Percentiles rank a stretch among this genome's conserved stretches.
Conservation (phyloP, 2,329 filamentous ascomycete species). For the Drechslerella coelobrocha region DNA sequence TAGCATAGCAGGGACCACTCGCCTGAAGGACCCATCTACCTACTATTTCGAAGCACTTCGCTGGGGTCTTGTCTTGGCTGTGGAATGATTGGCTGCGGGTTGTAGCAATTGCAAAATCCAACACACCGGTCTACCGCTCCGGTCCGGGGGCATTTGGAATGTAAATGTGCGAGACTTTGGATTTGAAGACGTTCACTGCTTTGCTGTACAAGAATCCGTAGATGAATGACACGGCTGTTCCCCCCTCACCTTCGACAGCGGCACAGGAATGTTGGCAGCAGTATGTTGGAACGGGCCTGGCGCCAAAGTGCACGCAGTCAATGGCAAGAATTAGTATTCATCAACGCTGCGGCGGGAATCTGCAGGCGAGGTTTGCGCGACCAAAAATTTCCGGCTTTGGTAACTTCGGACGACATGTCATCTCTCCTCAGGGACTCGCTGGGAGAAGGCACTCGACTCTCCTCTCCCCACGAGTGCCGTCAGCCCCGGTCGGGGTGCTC, state of each 20-base stretch:
- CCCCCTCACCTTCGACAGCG: too few relatives aligned
- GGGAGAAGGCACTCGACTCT: slow-evolving; percentile 40
- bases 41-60: too few relatives aligned
- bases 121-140: slow-evolving; percentile 26
- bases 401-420: slow-evolving; percentile 51
- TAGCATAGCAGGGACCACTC: background rate
- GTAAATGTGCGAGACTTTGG: background rate
- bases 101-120: slow-evolving; percentile 42
- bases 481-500: slow-evolving; percentile 38
- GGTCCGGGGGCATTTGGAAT: slow-evolving; percentile 3
- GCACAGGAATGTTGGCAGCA: slow-evolving; percentile 15
- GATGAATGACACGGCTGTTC: too few relatives aligned
- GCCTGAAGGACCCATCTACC: too few relatives aligned
- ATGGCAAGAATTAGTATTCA: too few relatives aligned
- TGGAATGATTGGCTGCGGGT: slow-evolving; percentile 41
- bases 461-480: slow-evolving; percentile 34
- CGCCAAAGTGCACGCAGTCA: too few relatives aligned
- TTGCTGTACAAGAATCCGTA: too few relatives aligned
- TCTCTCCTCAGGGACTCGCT: slow-evolving; percentile 49
- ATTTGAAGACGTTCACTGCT: too few relatives aligned
- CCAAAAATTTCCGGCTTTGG: slow-evolving; percentile 50
- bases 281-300: too few relatives aligned
- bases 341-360: too few relatives aligned
- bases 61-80: too few relatives aligned
- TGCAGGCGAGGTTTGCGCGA: slow-evolving; percentile 38